A percentile compares a stretch with the other conserved stretches of the same genome.
phyloP scores from a whole-genome alignment of 2,329 filamentous ascomycete species.

The Microsporum ferrugineum region DNA sequence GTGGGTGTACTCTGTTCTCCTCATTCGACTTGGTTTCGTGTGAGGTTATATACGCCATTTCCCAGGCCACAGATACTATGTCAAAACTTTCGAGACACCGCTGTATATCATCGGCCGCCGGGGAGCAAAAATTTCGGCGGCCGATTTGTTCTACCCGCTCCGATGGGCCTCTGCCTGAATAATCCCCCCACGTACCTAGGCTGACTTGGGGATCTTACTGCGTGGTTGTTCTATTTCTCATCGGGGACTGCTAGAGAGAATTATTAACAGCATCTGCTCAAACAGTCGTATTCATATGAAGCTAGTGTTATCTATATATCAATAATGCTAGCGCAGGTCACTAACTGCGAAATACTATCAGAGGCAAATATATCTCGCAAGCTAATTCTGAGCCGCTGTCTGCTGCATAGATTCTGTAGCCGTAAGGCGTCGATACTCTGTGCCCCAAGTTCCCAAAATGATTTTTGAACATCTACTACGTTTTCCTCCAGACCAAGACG shows the following conservation, averaged over 20 bases:
- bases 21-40: neutral
- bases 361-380: neutral
- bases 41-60: neutral
- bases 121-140: neutral
- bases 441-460: constrained; percentile 4
- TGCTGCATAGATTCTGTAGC: constrained; percentile 3
- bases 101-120: neutral
- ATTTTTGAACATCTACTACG: neutral
- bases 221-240: no score
- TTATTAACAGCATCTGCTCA: no score
- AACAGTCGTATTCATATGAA: no score
- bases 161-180: neutral
- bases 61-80: neutral
- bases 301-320: neutral
- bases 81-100: neutral
- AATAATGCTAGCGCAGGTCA: neutral
- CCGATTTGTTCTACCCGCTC: neutral
- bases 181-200: no score
- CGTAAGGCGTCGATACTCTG: constrained; percentile 2
- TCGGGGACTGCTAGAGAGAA: no score
- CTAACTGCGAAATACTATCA: neutral
- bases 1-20: neutral
- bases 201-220: no score
- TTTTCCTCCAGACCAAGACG: neutral
- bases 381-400: neutral